phyloP scores from a whole-genome alignment of 2,329 filamentous ascomycete species.

The Xylariomycetidae sp. region DNA sequence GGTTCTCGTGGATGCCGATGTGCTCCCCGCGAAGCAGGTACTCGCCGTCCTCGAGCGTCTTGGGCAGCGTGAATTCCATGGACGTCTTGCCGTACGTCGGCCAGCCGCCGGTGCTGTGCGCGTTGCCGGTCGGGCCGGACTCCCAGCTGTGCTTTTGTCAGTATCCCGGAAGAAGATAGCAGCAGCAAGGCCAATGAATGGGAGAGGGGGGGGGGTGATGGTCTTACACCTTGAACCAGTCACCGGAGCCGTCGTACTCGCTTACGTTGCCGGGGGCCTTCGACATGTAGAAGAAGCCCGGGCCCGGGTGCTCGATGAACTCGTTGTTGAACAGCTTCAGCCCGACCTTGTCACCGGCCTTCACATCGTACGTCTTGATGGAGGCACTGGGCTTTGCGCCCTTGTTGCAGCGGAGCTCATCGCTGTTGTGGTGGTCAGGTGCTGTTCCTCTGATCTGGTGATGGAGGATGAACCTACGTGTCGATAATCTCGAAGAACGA shows the following conservation, averaged over 20 bases:
- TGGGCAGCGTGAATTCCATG: conserved; percentile 37
- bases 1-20: conserved; percentile 37
- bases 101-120: conserved; percentile 20
- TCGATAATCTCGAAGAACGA: conserved; percentile 30
- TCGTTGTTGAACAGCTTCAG: conserved; percentile 45
- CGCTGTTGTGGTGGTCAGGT: conserved; percentile 10
- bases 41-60: conserved; percentile 33
- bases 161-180: no score
- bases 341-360: conserved; percentile 42
- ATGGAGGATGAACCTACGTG: conserved; percentile 11
- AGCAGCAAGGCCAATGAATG: no score
- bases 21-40: conserved; percentile 41
- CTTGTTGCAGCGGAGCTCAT: conserved; percentile 38
- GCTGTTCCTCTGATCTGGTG: not conserved
- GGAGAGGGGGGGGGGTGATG: no score
- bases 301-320: conserved; percentile 40
- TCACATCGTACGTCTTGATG: conserved; percentile 38
- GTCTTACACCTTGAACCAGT: conserved; percentile 37
- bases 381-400: conserved; percentile 28
- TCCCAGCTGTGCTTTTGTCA: conserved; percentile 15
- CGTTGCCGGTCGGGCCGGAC: conserved; percentile 23
- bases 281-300: conserved; percentile 35
- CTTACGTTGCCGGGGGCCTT: conserved; percentile 29
- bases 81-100: conserved; percentile 32
- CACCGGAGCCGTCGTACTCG: conserved; percentile 33